Base-by-base conservation (phyloP, 495 filamentous ascomycete genomes). In the Penicillium antarcticum region DNA sequence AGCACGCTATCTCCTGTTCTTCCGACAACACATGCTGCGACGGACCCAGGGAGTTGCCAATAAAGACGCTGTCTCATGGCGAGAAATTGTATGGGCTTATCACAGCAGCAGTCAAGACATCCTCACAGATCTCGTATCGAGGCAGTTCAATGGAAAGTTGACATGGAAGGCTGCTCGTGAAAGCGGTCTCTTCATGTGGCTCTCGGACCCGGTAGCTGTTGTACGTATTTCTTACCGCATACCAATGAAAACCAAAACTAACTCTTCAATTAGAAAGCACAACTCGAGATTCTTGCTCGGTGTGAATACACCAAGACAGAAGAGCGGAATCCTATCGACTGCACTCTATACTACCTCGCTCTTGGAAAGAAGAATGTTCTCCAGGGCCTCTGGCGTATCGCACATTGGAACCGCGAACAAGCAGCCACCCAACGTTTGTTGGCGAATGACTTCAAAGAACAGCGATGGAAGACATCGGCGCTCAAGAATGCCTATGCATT, bases 401-500 rank as follows among this genome's bases (percentile, higher is more conserved):
- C 95, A 14, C 78, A 76, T 33, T 94, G 94, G 91, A 85, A 94
- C 60, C 80, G 78, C 42, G 94, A 99, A 65, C 95, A 97, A 68
- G 71, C 57, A 8, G 80, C 85, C 0, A 99, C 94, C 8, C 80
- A 81, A 42, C 80, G 75, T 45, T 74, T 99, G 19, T 69, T 99
- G 14, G 78, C 84, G 6, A 95, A 96, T 56, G 88, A 97, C 66
- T 99, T 99, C 69, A 74, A 81, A 4, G 87, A 95, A 48, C 73
- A 80, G 10, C 84, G 88, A 54, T 96, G 94, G 91, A 87, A 82
- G 71, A 96, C 89, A 2, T 85, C 90, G 3, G 94, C 95, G 10
- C 67, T 95, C 50, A 99, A 99, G 70, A 99, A 99, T 62, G 94
- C 94, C 2, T 99, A 95, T 69, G 92, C 92, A n/a, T 66, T 99